These are phyloP conservation scores for Aspergillus tamarii DNA, from an alignment of 2,329 filamentous ascomycete genomes.

Conservation along the genomic window DNA sequence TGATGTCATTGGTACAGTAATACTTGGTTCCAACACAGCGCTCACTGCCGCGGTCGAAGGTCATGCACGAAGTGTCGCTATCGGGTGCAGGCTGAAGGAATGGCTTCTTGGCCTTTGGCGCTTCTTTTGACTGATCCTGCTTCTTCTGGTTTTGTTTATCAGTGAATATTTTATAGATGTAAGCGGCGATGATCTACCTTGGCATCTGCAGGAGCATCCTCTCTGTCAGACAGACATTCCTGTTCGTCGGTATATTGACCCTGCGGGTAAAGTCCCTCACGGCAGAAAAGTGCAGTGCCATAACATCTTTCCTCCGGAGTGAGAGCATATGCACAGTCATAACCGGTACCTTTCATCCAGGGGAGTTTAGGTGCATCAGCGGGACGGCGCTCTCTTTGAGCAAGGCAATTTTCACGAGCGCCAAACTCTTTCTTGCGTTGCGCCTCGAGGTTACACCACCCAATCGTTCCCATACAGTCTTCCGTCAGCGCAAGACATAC, in stretches of 20 bases:
- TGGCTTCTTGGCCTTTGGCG: background rate
- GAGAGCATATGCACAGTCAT: background rate
- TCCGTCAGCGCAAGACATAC: background rate
- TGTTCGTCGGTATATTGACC: background rate
- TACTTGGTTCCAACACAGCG: background rate
- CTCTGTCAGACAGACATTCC: background rate
- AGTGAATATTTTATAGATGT: fast-evolving
- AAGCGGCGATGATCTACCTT: background rate
- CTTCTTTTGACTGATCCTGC: fast-evolving
- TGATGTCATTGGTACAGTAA: background rate
- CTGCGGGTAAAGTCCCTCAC: background rate
- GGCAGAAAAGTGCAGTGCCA: background rate
- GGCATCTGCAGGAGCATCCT: background rate
- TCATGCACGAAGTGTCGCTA: background rate
- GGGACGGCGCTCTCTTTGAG: background rate
- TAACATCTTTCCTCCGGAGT: background rate
- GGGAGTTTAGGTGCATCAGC: background rate
- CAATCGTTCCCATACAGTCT: background rate
- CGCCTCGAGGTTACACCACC: background rate
- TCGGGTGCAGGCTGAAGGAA: background rate
- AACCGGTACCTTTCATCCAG: background rate
- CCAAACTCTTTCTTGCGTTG: background rate
- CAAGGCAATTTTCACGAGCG: background rate
- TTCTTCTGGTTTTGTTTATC: background rate
- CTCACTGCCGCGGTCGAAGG: background rate